Evolutionary conservation across 2,329 filamentous ascomycete species (phyloP).

Genomic region (Moelleriella libera): DNA sequence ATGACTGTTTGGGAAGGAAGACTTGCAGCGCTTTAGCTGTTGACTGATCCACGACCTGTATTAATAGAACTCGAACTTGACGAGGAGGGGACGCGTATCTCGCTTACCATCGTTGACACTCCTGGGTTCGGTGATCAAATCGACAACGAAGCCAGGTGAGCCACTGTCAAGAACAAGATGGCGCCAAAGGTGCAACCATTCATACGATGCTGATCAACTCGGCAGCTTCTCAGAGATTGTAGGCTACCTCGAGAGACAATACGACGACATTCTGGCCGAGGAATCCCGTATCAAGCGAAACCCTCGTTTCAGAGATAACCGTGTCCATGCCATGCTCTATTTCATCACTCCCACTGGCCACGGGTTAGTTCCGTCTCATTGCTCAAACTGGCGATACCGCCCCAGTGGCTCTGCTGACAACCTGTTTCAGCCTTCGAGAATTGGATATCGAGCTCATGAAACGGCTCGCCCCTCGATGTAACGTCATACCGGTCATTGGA

Average conservation of each 20-base stretch:
- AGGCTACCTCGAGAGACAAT: constrained; percentile 96
- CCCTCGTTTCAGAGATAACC: constrained; percentile 97
- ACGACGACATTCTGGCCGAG: constrained; percentile 97
- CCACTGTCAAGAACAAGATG: constrained; percentile 7
- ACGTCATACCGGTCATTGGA: constrained; percentile 97
- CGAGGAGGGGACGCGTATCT: constrained; percentile 96
- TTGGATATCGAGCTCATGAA: constrained; percentile 99
- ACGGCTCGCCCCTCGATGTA: constrained; percentile 92
- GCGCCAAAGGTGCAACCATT: background rate
- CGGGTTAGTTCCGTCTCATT: constrained; percentile 40
- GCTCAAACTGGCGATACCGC: too few species aligned
- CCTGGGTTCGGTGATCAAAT: constrained; percentile 98
- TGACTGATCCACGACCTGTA: too few species aligned
- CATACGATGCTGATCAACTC: background rate
- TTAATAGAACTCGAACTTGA: constrained; percentile 76
- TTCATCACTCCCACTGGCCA: constrained; percentile 98
- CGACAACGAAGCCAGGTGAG: constrained; percentile 94
- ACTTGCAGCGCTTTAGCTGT: too few species aligned
- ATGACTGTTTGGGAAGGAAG: too few species aligned
- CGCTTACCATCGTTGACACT: constrained; percentile 94
- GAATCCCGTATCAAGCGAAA: constrained; percentile 99
- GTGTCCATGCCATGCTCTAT: constrained; percentile 95
- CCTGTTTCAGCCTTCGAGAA: constrained; percentile 64
- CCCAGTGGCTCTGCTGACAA: background rate
- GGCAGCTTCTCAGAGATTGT: constrained; percentile 90